Evolutionary conservation across 192 early-diverging fungal species (phyloP), one percentile per base, ranked within the genome.

Genomic region (Backusella mclennaniae): DNA sequence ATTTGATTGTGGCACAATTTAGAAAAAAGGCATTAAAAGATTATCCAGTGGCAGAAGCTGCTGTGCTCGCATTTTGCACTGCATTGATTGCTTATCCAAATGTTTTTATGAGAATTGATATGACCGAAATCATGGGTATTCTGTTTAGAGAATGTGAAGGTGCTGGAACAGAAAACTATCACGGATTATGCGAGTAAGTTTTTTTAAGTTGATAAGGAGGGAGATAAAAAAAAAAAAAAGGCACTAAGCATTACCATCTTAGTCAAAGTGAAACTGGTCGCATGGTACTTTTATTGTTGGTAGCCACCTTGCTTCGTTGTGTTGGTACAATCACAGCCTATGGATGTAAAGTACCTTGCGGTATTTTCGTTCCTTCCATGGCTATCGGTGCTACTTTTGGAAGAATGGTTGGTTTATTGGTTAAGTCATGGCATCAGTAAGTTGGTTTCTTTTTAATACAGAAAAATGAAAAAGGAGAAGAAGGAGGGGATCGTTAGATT

Each of bases 381-480:
- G 93, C 89, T 12, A 92, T 95, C 59, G 95, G 95, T 1, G 96
- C 94, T 5, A 90, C 94, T n/a, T 93, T 96, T 85, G 97, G 97
- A 9, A 90, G 97, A n/a, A 90, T 93, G 6, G 67, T 97, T 35
- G 97, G 97, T 26, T 93, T 99, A 79, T 38, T 91, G 2, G 93
- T 97, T 21, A 91, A 96, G 82, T 74, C 86, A 17, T 92, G 89
- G 90, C 93, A 94, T 38, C 29, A 73, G 84, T 88, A 77, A 39
- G 84, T 78, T 38, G 41, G 3, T 39, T 33, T 33, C 33, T 33
- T 33, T 39, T 11, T 39, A 39, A 12, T 11, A 39, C 38, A 39
- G 38, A 39, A 39, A 39, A 39, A 39, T 39, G 11, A 39, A 0
- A 39, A 39, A 39, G 9, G 11, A 49, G 17, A 5, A 14, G 6